Evolutionary conservation across 257 asterid species (phyloP).

Genomic region (Apocynum venetum): DNA sequence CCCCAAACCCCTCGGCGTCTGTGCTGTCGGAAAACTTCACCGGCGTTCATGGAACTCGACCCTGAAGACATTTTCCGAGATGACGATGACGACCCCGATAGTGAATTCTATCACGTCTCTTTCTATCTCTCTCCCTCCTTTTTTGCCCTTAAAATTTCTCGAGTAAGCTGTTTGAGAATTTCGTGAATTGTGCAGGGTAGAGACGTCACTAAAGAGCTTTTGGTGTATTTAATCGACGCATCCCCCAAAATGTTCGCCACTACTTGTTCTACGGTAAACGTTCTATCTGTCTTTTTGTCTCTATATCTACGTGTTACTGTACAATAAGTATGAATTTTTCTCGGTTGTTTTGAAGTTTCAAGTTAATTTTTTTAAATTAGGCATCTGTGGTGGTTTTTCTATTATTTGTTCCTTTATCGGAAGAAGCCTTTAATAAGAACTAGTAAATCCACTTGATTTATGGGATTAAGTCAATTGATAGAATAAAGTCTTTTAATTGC

Average conservation of each 20-base stretch:
- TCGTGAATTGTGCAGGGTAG: conserved; percentile 47
- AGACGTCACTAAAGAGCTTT: conserved; percentile 55
- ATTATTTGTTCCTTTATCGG: neutral
- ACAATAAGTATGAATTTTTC: neutral
- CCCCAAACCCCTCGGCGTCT: neutral
- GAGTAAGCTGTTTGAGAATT: neutral
- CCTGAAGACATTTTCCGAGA: conserved; percentile 92
- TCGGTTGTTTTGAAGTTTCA: neutral
- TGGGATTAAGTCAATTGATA: neutral
- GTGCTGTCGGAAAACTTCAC: neutral
- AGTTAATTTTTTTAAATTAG: too few relatives aligned
- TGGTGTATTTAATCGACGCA: conserved; percentile 85
- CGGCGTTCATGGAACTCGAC: conserved; percentile 60
- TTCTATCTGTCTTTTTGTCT: neutral
- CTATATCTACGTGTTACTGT: neutral
- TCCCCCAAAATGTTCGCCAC: conserved; percentile 90
- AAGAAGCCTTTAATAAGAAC: neutral
- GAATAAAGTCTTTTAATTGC: too few relatives aligned
- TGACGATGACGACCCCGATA: conserved; percentile 71
- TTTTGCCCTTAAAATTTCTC: neutral
- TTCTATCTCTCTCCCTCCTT: neutral
- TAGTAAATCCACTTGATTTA: neutral
- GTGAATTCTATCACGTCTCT: conserved; percentile 49
- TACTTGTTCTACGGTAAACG: conserved; percentile 43
- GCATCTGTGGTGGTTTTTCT: neutral